These are phyloP conservation scores for Pterula multifida DNA, from an alignment of 1,284 basidiomycete genomes.

Conservation along the genomic window DNA sequence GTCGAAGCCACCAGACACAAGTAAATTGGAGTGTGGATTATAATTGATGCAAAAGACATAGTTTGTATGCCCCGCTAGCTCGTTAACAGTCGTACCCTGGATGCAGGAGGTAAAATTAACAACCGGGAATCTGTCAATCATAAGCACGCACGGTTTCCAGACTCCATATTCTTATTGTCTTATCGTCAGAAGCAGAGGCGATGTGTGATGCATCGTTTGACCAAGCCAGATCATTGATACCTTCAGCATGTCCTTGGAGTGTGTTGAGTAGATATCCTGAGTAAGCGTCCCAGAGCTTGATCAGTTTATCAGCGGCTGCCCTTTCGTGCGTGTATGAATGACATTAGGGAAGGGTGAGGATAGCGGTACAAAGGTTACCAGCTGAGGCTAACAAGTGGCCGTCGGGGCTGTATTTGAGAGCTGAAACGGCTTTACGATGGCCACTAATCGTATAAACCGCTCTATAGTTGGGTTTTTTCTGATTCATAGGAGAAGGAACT, in stretches of 20 bases:
- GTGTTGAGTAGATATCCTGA: conserved; percentile 65
- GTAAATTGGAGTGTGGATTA: conserved; percentile 78
- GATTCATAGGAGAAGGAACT: conserved; percentile 1
- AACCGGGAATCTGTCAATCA: conserved; percentile 6
- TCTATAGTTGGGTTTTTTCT: not conserved
- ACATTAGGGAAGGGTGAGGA: conserved; percentile 8
- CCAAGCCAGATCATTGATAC: conserved; percentile 85
- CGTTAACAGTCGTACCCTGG: conserved; percentile 49
- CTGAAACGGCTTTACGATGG: conserved; percentile 62
- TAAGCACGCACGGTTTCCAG: conserved; percentile 42
- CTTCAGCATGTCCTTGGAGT: conserved; percentile 61
- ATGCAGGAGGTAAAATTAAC: not conserved
- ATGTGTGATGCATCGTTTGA: conserved; percentile 71
- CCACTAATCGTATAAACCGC: conserved; percentile 48
- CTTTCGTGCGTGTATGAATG: conserved; percentile 16
- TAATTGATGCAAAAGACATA: conserved; percentile 91
- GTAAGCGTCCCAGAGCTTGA: conserved; percentile 68
- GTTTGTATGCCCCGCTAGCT: conserved; percentile 78
- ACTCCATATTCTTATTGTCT: conserved; percentile 74
- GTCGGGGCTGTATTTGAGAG: conserved; percentile 72
- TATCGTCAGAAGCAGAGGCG: conserved; percentile 87
- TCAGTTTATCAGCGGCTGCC: conserved; percentile 66
- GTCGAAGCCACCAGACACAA: conserved; percentile 90
- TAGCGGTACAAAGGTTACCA: conserved; percentile 34
- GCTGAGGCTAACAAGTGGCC: conserved; percentile 62